Base-by-base conservation (phyloP, 2,329 filamentous ascomycete species). In the Thielaviopsis punctulata region DNA sequence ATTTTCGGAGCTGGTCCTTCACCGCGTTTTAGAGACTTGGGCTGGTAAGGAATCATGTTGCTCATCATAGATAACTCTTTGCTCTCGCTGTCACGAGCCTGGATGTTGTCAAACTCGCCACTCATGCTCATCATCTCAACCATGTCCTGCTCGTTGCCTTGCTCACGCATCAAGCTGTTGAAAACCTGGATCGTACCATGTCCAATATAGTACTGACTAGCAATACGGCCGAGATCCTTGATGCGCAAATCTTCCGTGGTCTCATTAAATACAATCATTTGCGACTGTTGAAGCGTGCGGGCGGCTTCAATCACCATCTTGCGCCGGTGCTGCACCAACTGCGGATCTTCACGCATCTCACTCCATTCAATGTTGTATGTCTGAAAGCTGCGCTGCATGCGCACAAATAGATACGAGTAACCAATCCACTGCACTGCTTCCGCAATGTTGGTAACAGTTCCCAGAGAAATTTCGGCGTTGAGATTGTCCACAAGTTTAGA, bases 181-280 rank as follows among this genome's bases (percentile, higher is more conserved):
- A 98, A 98, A 43, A 96, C 85, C 63, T 96, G 84, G 56, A 98
- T 84, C 64, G 86, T 95, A 13, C 84, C 84, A 61, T 98, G 89
- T 47, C 93, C 73, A 48, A 98, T 90, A 62, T 98, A 98, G 63
- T 84, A 98, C 64, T 98, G 90, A 64, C 90, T 96, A 15, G 92
- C 92, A 63, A 98, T 98, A 15, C 92, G 82, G 2, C 92, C 92
- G 49, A 96, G 84, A 60, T 98, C 90, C 64, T 98, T 98, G 55
- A 88, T 85, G 55, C 87, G 81, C 8, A 98, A 76, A 60, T 95
- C 90, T 59, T 95, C 90, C 13, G 53, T 55, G 0, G 90, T 98
- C 62, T 96, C 92, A 58, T 98, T 95, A 71, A 90, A 98, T 53
- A 98, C 92, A 61, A 98, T 92, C 93, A 98, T 98, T 66, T 98